phyloP scores from a whole-genome alignment of 2,329 filamentous ascomycete genomes.

The Colletotrichum sp. region DNA sequence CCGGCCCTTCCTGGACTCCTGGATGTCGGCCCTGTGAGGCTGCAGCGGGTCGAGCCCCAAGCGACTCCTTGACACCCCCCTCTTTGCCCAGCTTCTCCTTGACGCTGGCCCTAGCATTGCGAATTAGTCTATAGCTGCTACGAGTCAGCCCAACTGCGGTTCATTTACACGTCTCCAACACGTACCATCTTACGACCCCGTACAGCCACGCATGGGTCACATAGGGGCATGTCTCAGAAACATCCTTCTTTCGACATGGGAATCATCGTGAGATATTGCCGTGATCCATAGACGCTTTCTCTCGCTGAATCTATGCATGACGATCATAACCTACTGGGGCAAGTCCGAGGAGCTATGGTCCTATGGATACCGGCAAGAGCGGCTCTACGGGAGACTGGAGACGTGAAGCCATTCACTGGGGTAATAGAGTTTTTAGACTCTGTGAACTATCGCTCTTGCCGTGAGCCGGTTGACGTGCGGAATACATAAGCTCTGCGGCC shows the following conservation, averaged over 20 bases:
- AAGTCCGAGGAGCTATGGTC: neutral
- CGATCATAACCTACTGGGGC: neutral
- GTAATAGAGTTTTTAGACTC: neutral
- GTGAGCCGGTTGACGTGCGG: neutral
- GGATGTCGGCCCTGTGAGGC: neutral
- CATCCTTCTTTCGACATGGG: neutral
- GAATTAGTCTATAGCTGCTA: neutral
- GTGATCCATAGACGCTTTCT: neutral
- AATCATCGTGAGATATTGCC: neutral
- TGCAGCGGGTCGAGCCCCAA: neutral
- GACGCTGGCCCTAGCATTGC: neutral
- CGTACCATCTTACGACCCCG: neutral
- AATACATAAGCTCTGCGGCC: conserved; percentile 4
- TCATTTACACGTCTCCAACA: neutral
- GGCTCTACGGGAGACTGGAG: neutral
- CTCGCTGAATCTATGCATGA: neutral
- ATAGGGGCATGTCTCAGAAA: neutral
- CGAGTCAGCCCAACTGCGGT: neutral
- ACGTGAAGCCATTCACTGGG: neutral
- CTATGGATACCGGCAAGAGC: neutral
- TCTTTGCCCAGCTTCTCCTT: neutral
- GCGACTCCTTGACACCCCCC: neutral
- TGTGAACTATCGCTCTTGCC: neutral
- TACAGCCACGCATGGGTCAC: neutral
- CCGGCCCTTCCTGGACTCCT: neutral